Conservation (phyloP, 805 yeast species). For the Candida coquimbonensis region DNA sequence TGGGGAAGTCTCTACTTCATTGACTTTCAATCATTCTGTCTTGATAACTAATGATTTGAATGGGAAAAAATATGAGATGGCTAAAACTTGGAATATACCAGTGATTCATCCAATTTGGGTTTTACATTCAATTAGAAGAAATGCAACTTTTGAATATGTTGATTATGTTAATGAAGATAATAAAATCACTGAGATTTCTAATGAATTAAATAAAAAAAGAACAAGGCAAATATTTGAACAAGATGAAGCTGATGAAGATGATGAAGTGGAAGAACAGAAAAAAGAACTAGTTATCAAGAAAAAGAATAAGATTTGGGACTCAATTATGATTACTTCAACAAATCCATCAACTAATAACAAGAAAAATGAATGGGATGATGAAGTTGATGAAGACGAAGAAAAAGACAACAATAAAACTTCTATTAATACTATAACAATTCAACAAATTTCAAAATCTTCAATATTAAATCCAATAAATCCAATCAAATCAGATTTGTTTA, state of each 20-base stretch:
- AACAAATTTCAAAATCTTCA: conserved; percentile 3
- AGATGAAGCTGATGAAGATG: conserved; percentile 4
- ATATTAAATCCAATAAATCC: background rate
- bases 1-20: conserved; percentile 44
- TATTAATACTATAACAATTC: conserved; percentile 6
- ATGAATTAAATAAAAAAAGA: conserved; percentile 18
- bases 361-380: conserved; percentile 19
- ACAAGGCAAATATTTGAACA: background rate
- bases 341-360: conserved; percentile 1
- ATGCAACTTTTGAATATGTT: conserved; percentile 28
- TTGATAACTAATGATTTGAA: conserved; percentile 42
- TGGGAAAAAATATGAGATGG: conserved; percentile 47
- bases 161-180: conserved; percentile 19
- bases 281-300: conserved; percentile 11
- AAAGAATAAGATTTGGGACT: conserved; percentile 35
- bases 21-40: conserved; percentile 36
- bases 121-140: conserved; percentile 29
- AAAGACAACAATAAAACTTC: background rate
- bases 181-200: conserved; percentile 24
- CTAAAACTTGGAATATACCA: conserved; percentile 34
- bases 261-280: conserved; percentile 5
- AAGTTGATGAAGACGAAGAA: conserved; percentile 4
- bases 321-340: conserved; percentile 24
- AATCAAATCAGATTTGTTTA: conserved; percentile 28
- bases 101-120: conserved; percentile 38